Evolutionary conservation across 2,329 filamentous ascomycete genomes (phyloP), one percentile per base, ranked within the genome.

Genomic region (Emericellopsis atlantica): DNA sequence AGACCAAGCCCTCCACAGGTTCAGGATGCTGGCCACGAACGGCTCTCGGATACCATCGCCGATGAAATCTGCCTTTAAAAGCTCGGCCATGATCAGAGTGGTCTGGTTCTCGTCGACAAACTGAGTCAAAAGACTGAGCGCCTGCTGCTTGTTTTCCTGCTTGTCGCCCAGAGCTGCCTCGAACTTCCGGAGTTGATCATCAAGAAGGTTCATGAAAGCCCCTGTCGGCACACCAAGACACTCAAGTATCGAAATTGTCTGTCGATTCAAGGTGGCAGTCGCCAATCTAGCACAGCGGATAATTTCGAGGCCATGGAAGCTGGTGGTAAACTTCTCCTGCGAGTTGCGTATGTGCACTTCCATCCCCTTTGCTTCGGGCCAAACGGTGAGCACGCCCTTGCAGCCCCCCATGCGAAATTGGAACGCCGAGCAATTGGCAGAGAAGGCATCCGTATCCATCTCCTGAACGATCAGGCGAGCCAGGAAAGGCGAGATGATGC

Each of bases 331-430:
- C 58, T 98, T 98, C 52, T 83, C 72, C 54, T 98, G 92, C 11
- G 86, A 95, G 12, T 77, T 74, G 2, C 92, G 79, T 39, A 95
- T 79, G 40, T 85, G 79, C 1, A 96, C 74, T 43, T 89, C 76
- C 24, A 70, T 74, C 0, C 71, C 72, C 45, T 72, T 72, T 9
- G 80, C 74, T 5, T 81, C 71, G 0, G 83, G 76, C 60, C 85
- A 90, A 4, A 87, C 70, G 0, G 79, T 77, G 15, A 98, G 67
- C 12, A 98, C 79, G 0, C 92, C 92, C 62, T 98, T 98, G 62
- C 81, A 89, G 1, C 92, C 92, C 8, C 86, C 89, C 51, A 95
- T 77, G 7, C 92, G 84, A 52, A 96, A 95, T 51, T 98, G 92
- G 48, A 85, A 90, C 0, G 85, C 83, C 0, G 88, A 94, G 0